A percentile compares a stretch with the other conserved stretches of the same genome.
phyloP scores from a whole-genome alignment of 148 eudicot species.

The Amaranthus palmeri region DNA sequence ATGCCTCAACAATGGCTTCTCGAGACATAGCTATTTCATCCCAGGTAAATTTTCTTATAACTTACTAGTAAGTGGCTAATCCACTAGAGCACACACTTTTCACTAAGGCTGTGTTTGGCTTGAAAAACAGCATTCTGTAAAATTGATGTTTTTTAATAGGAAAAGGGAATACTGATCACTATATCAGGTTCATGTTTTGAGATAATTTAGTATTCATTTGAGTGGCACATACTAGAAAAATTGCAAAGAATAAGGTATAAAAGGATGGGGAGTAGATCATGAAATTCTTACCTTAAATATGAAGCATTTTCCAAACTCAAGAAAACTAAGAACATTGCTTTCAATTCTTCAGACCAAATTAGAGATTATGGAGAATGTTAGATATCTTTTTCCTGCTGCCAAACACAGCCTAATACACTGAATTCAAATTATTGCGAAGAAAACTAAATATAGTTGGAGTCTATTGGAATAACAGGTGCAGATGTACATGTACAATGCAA shows the following conservation, averaged over 20 bases:
- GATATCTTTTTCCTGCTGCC: not conserved
- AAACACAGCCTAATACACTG: not conserved
- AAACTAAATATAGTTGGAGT: conserved; percentile 3
- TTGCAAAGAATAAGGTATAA: not conserved
- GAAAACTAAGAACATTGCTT: too few species aligned
- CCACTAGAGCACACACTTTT: not conserved
- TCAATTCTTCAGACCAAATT: too few species aligned
- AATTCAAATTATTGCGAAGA: not conserved
- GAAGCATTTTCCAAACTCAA: too few species aligned
- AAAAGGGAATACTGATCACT: too few species aligned
- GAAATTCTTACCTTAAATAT: too few species aligned
- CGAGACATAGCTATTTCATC: conserved; percentile 64
- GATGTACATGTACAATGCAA: conserved; percentile 71
- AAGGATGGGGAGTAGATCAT: not conserved
- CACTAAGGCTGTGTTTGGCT: not conserved
- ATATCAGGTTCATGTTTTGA: not conserved
- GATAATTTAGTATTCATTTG: not conserved
- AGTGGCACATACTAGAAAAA: not conserved
- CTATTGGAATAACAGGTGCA: conserved; percentile 35
- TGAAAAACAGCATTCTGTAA: not conserved
- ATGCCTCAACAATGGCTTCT: conserved; percentile 48
- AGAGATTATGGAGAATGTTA: too few species aligned
- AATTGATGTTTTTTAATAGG: not conserved
- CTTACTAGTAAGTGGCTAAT: not conserved
- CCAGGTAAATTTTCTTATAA: conserved; percentile 38